phyloP scores from a whole-genome alignment of 176 grass and related monocot species.

The Puya raimondii region DNA sequence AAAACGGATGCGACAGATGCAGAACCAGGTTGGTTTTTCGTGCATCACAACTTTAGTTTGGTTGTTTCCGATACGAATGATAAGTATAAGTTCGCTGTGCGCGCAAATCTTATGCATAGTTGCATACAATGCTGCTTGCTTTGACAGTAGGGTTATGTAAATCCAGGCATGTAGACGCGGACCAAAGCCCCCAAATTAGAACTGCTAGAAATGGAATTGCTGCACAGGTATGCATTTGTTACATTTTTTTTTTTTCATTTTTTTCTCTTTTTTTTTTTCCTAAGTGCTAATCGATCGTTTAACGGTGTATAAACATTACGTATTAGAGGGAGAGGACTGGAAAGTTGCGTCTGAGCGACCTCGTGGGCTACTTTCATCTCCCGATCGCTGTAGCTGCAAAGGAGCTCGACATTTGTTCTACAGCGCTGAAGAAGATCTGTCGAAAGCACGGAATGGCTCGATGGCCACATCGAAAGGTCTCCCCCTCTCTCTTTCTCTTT shows the following conservation, averaged over 20 bases:
- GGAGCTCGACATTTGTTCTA: conserved; percentile 32
- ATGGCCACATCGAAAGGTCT: conserved; percentile 40
- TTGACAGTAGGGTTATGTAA: conserved; percentile 10
- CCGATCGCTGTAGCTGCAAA: conserved; percentile 27
- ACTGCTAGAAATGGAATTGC: conserved; percentile 4
- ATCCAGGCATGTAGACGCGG: conserved; percentile 4
- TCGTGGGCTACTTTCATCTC: conserved; percentile 35
- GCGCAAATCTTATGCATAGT: background rate
- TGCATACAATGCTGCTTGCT: no score
- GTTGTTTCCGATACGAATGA: no score
- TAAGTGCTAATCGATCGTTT: no score
- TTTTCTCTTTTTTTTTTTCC: no score
- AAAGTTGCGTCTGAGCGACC: conserved; percentile 21
- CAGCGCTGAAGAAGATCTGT: conserved; percentile 40
- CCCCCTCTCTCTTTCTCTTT: background rate
- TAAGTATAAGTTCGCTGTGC: background rate
- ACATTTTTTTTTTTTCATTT: no score
- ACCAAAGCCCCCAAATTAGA: background rate
- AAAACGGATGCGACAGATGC: background rate
- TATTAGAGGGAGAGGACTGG: conserved; percentile 36
- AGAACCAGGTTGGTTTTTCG: background rate
- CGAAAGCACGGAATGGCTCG: conserved; percentile 21
- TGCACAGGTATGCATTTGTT: conserved; percentile 4
- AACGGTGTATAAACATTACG: background rate
- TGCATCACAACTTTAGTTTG: no score